These are phyloP conservation scores for Pseudocercospora fijiensis DNA, from an alignment of 2,329 filamentous ascomycete genomes.

Conservation along the genomic window DNA sequence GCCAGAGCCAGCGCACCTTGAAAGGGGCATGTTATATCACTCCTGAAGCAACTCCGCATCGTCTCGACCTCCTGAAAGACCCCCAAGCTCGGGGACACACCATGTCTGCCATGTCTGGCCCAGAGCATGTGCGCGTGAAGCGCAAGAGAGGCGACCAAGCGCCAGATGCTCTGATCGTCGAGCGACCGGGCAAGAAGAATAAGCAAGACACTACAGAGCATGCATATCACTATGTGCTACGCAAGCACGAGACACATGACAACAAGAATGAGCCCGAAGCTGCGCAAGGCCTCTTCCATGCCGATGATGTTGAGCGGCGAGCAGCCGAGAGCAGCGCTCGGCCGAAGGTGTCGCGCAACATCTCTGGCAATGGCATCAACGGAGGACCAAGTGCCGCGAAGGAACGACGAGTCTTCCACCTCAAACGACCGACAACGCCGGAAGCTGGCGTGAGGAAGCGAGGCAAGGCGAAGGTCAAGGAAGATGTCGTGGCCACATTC, in stretches of 20 bases:
- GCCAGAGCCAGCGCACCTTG: background rate
- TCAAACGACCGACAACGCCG: conserved; percentile 23
- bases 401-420: conserved; percentile 27
- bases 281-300: conserved; percentile 12
- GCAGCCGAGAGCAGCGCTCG: conserved; percentile 4
- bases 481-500: conserved; percentile 32
- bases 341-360: conserved; percentile 16
- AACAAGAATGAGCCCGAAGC: background rate
- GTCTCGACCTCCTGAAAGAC: background rate
- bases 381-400: conserved; percentile 8
- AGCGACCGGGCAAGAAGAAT: conserved; percentile 30
- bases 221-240: conserved; percentile 24
- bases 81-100: background rate
- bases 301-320: conserved; percentile 9
- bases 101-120: conserved; percentile 27
- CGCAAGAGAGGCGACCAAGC: conserved; percentile 32
- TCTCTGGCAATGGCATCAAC: conserved; percentile 20
- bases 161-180: conserved; percentile 32
- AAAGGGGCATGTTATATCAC: background rate
- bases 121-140: conserved; percentile 32
- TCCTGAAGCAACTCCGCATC: background rate
- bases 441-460: conserved; percentile 21
- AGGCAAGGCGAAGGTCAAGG: conserved; percentile 21
- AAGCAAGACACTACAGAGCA: conserved; percentile 12
- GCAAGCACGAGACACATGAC: conserved; percentile 16